These are phyloP conservation scores for Kodamaea kaohsiungensis DNA, from an alignment of 805 yeast species.

Conservation along the genomic window DNA sequence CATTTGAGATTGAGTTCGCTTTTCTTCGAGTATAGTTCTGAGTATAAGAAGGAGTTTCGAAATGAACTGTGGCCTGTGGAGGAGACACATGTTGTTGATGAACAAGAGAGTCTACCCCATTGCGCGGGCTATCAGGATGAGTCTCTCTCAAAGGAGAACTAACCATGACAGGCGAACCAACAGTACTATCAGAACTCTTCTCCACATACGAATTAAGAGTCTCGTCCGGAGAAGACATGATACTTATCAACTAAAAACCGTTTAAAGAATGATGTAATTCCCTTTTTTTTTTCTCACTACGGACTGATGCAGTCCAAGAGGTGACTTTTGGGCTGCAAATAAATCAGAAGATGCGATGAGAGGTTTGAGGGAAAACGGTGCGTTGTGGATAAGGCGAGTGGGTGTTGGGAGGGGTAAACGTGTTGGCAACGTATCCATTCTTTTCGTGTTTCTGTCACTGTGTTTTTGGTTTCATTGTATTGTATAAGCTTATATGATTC, in stretches of 20 bases:
- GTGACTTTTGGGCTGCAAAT: neutral
- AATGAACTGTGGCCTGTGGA: slow-evolving; percentile 3
- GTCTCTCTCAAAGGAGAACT: neutral
- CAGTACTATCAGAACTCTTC: neutral
- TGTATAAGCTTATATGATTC: neutral
- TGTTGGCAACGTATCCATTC: neutral
- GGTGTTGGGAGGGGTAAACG: neutral
- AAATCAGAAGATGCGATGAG: neutral
- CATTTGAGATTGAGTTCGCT: slow-evolving; percentile 27
- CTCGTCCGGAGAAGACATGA: neutral
- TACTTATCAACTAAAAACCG: neutral
- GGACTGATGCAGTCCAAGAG: neutral
- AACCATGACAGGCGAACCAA: neutral
- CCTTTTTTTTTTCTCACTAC: neutral
- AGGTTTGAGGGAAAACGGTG: neutral
- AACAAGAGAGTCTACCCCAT: neutral
- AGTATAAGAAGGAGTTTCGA: slow-evolving; percentile 1
- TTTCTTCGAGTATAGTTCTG: slow-evolving; percentile 8
- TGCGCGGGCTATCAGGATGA: neutral
- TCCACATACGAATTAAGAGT: neutral
- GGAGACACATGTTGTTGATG: neutral
- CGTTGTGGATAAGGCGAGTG: neutral
- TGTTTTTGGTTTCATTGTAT: neutral
- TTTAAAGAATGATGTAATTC: neutral
- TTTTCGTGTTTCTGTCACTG: neutral